phyloP scores from a whole-genome alignment of 495 filamentous ascomycete species.

The Penicillium maclennaniae region DNA sequence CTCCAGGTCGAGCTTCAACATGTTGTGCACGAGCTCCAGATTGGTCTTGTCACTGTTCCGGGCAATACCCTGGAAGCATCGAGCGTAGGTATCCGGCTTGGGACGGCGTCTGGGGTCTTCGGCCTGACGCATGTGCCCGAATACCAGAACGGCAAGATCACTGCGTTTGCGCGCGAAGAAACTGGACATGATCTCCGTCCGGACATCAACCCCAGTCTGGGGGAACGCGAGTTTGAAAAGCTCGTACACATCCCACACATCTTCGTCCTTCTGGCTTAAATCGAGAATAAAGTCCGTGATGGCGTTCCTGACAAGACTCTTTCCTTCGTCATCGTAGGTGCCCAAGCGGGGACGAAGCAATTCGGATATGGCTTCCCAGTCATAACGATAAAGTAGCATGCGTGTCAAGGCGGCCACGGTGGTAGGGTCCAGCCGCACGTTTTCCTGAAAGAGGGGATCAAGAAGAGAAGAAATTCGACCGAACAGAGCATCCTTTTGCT shows the following conservation, averaged over 20 bases:
- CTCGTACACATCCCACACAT: constrained; percentile 77
- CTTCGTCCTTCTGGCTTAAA: constrained; percentile 47
- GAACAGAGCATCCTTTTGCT: constrained; percentile 51
- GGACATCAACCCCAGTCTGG: constrained; percentile 58
- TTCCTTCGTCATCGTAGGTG: constrained; percentile 60
- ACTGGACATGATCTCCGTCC: constrained; percentile 70
- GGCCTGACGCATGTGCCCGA: constrained; percentile 82
- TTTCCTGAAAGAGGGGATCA: constrained; percentile 68
- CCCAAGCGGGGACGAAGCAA: constrained; percentile 65
- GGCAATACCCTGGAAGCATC: constrained; percentile 73
- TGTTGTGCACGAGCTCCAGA: constrained; percentile 75
- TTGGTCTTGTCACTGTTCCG: constrained; percentile 57
- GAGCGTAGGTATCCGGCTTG: constrained; percentile 66
- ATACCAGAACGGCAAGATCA: constrained; percentile 80
- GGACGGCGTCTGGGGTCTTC: constrained; percentile 54
- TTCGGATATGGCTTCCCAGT: constrained; percentile 70
- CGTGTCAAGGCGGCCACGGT: constrained; percentile 69
- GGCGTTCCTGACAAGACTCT: constrained; percentile 55
- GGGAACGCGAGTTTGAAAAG: constrained; percentile 74
- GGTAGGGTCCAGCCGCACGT: constrained; percentile 60
- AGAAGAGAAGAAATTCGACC: constrained; percentile 69
- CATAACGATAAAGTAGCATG: constrained; percentile 66
- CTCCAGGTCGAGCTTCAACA: constrained; percentile 81
- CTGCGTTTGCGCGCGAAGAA: constrained; percentile 75
- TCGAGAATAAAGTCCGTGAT: constrained; percentile 66